phyloP scores from a whole-genome alignment of 2,329 filamentous ascomycete species.

The Botrytis aclada region DNA sequence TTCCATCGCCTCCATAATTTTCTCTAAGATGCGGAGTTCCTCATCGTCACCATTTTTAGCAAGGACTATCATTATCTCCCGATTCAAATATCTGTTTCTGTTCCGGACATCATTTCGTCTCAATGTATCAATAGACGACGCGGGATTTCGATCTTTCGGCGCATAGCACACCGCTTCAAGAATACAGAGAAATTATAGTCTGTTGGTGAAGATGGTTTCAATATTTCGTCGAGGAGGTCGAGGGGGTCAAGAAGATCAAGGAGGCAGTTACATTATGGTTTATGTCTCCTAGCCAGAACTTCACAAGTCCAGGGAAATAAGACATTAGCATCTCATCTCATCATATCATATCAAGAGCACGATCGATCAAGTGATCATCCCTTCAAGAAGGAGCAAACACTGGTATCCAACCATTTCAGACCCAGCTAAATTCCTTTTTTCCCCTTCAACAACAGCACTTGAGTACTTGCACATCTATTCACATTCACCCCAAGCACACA shows the following conservation, averaged over 20 bases:
- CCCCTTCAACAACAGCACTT: no score
- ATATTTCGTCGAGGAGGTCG: neutral
- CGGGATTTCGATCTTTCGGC: rapidly evolving
- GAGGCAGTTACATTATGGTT: neutral
- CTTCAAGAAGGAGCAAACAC: neutral
- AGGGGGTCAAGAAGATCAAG: neutral
- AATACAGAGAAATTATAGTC: neutral
- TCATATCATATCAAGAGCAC: neutral
- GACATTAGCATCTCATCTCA: neutral
- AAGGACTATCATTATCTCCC: neutral
- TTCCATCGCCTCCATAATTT: neutral
- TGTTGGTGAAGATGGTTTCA: neutral
- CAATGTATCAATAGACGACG: neutral
- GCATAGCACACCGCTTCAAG: neutral
- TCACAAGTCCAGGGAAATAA: neutral
- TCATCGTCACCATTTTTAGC: neutral
- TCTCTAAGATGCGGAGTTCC: neutral
- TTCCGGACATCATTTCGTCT: neutral
- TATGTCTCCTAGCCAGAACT: neutral
- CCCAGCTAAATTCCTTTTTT: no score
- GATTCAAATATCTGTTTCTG: neutral
- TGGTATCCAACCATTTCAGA: neutral
- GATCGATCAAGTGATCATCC: no score
- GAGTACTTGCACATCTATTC: neutral
- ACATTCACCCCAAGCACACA: neutral